These are phyloP conservation scores for Penicillium egyptiacum DNA, from an alignment of 495 filamentous ascomycete species.

Conservation along the genomic window DNA sequence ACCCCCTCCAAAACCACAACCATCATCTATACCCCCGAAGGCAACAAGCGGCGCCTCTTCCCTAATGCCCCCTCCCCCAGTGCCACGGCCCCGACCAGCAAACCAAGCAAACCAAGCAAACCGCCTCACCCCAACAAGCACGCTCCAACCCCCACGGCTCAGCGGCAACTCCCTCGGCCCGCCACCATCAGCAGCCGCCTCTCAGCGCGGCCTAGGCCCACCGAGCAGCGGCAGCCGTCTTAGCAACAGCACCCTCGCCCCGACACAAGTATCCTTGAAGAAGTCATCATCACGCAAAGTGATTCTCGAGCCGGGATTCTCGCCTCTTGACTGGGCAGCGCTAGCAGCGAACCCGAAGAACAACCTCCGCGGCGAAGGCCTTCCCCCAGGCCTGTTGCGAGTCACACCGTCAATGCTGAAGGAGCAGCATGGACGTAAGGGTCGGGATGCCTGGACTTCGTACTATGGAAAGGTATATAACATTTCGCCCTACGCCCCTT, in stretches of 20 bases:
- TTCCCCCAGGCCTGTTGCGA: conserved; percentile 53
- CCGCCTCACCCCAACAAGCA: conserved; percentile 15
- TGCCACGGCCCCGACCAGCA: conserved; percentile 31
- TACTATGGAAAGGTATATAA: conserved; percentile 91
- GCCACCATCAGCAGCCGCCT: conserved; percentile 40
- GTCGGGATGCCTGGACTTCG: conserved; percentile 83
- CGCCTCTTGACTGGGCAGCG: conserved; percentile 92
- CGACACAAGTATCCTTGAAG: conserved; percentile 37
- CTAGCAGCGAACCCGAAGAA: conserved; percentile 62
- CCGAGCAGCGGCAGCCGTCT: conserved; percentile 33
- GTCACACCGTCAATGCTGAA: conserved; percentile 80
- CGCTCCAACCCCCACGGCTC: conserved; percentile 20
- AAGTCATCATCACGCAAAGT: conserved; percentile 57
- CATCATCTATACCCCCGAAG: conserved; percentile 5
- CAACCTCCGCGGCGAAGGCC: conserved; percentile 63
- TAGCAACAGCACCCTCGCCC: conserved; percentile 37
- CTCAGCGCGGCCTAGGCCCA: conserved; percentile 33
- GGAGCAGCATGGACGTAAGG: conserved; percentile 72
- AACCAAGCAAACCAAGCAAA: conserved; percentile 26
- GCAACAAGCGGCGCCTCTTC: conserved; percentile 26
- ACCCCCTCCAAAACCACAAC: conserved; percentile 20
- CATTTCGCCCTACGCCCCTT: conserved; percentile 82
- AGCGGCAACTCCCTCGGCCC: conserved; percentile 23
- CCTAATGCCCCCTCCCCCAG: conserved; percentile 41
- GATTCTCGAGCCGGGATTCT: conserved; percentile 79